Evolutionary conservation across 2,329 filamentous ascomycete genomes (phyloP).

Genomic region (Penicillium carneum): DNA sequence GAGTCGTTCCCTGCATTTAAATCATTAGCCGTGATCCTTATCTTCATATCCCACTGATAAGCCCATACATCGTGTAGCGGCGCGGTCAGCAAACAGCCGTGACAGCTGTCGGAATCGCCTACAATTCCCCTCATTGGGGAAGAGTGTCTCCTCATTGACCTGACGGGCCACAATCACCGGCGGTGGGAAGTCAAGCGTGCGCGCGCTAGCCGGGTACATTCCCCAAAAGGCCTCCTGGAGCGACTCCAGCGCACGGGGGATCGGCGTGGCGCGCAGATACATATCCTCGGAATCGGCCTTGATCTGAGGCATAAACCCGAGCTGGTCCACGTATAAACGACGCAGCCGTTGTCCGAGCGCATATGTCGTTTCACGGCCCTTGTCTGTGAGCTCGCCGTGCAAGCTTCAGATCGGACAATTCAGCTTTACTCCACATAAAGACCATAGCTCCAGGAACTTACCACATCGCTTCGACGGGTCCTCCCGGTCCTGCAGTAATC

Average conservation of each 20-base stretch:
- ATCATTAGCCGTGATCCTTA: slow-evolving; percentile 11
- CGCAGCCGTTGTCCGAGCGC: slow-evolving; percentile 72
- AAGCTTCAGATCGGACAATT: slow-evolving; percentile 45
- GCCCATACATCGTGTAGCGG: slow-evolving; percentile 69
- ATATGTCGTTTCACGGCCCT: slow-evolving; percentile 74
- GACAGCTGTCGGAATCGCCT: slow-evolving; percentile 74
- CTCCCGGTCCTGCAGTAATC: slow-evolving; percentile 70
- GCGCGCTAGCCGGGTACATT: slow-evolving; percentile 69
- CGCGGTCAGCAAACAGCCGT: slow-evolving; percentile 73
- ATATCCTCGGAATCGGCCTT: slow-evolving; percentile 66
- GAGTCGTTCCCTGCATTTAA: slow-evolving; percentile 66
- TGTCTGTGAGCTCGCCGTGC: slow-evolving; percentile 74
- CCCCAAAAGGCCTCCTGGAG: slow-evolving; percentile 77
- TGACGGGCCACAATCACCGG: slow-evolving; percentile 72
- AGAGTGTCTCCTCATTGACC: slow-evolving; percentile 76
- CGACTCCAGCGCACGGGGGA: slow-evolving; percentile 78
- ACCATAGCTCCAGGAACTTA: slow-evolving; percentile 55
- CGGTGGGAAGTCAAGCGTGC: slow-evolving; percentile 62
- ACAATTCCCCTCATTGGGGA: slow-evolving; percentile 78
- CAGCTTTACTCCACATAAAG: slow-evolving; percentile 18
- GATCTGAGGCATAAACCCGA: slow-evolving; percentile 71
- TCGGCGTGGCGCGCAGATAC: slow-evolving; percentile 76
- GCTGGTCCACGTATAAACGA: slow-evolving; percentile 75
- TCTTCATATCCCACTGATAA: slow-evolving; percentile 1
- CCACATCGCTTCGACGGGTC: slow-evolving; percentile 81